phyloP scores from a whole-genome alignment of 805 yeast species.

The Candida vaughaniae region DNA sequence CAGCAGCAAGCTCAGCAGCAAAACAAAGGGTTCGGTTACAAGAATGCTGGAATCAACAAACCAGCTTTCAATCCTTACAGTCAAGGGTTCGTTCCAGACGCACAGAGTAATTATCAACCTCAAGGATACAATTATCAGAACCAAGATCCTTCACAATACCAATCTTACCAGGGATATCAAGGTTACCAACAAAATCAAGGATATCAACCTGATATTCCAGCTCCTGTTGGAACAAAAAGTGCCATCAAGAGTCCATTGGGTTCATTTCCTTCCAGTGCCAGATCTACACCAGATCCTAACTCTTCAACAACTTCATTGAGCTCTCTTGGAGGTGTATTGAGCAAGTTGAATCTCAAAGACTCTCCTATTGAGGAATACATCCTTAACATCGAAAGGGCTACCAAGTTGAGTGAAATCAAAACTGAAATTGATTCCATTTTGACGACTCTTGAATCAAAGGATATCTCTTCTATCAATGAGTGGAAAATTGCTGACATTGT shows the following conservation, averaged over 20 bases:
- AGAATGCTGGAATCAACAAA: constrained; percentile 14
- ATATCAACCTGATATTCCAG: constrained; percentile 1
- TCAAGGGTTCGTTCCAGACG: constrained; percentile 16
- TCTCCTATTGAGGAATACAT: constrained; percentile 68
- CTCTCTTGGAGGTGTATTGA: constrained; percentile 68
- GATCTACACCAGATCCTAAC: constrained; percentile 31
- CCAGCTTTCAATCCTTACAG: constrained; percentile 11
- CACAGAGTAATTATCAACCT: background rate
- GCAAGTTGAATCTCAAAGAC: constrained; percentile 51
- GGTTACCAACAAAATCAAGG: constrained; percentile 6
- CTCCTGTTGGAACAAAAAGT: background rate
- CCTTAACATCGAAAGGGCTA: constrained; percentile 48
- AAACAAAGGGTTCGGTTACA: constrained; percentile 31
- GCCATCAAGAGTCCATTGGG: constrained; percentile 20
- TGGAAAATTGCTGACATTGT: constrained; percentile 68
- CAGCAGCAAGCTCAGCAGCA: constrained; percentile 35
- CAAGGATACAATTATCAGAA: constrained; percentile 1
- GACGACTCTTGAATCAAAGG: constrained; percentile 46
- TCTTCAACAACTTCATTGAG: constrained; percentile 72
- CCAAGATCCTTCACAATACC: too few species aligned
- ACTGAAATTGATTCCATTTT: constrained; percentile 55
- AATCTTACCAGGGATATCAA: constrained; percentile 13
- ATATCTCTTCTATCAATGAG: constrained; percentile 45
- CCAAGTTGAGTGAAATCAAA: constrained; percentile 54
- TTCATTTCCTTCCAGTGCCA: constrained; percentile 38